Conservation (phyloP, 331 rosid genomes). For the Pyrus hybrid region DNA sequence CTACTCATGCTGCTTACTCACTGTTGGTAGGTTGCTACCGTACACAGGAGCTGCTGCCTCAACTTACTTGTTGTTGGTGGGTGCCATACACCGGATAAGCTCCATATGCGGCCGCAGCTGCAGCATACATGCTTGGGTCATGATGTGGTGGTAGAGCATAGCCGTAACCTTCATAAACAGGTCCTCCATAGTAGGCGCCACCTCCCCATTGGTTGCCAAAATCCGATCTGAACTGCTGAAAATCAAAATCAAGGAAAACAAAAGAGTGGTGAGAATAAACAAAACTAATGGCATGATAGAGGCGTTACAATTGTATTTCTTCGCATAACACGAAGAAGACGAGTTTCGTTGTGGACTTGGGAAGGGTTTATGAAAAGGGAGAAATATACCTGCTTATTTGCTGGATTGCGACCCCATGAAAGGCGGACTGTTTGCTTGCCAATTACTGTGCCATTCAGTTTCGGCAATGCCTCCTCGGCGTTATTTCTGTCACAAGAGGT, state of each 20-base stretch:
- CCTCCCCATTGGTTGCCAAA: slow-evolving; percentile 69
- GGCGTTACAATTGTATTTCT: neutral
- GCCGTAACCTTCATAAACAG: slow-evolving; percentile 78
- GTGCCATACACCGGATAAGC: slow-evolving; percentile 71
- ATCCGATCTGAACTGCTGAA: slow-evolving; percentile 58
- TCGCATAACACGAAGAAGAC: neutral
- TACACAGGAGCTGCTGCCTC: slow-evolving; percentile 10
- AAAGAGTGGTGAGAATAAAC: neutral
- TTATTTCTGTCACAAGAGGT: slow-evolving; percentile 48
- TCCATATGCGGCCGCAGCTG: slow-evolving; percentile 57
- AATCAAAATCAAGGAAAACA: slow-evolving; percentile 7
- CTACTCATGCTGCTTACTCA: slow-evolving; percentile 9
- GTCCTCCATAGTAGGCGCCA: slow-evolving; percentile 71
- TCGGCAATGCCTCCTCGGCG: slow-evolving; percentile 90
- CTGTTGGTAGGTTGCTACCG: neutral
- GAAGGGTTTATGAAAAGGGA: neutral
- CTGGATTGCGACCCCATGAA: slow-evolving; percentile 99
- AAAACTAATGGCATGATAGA: neutral
- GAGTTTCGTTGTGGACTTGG: neutral
- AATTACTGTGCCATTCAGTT: slow-evolving; percentile 64
- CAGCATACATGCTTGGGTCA: slow-evolving; percentile 72
- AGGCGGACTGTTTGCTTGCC: slow-evolving; percentile 94
- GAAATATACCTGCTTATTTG: slow-evolving; percentile 74
- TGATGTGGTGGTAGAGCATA: slow-evolving; percentile 60
- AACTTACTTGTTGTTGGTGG: slow-evolving; percentile 93